A percentile compares a stretch with the other conserved stretches of the same genome.
These are phyloP conservation scores for Quercus glauca DNA, from an alignment of 306 rosid species.

Conservation along the genomic window DNA sequence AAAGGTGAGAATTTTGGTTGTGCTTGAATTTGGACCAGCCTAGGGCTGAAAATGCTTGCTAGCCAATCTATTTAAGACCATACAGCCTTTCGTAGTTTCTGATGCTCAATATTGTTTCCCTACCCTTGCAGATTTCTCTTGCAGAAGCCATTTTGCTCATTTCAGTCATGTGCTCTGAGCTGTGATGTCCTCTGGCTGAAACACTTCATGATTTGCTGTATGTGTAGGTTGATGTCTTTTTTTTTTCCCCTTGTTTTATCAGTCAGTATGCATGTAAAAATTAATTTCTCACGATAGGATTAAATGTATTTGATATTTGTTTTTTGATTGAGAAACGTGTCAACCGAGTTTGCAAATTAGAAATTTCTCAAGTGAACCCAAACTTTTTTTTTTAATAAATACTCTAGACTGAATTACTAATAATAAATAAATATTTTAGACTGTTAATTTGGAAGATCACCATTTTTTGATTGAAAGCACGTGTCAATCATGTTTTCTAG, in stretches of 20 bases:
- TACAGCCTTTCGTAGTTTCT: slow-evolving; percentile 41
- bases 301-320: neutral
- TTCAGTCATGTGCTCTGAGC: slow-evolving; percentile 56
- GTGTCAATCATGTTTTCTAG: slow-evolving; percentile 2
- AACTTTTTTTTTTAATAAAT: neutral
- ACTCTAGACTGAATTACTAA: no score
- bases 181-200: slow-evolving; percentile 55
- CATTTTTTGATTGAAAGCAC: neutral
- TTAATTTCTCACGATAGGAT: neutral
- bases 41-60: slow-evolving; percentile 37
- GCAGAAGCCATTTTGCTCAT: slow-evolving; percentile 62
- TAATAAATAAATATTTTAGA: no score
- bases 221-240: slow-evolving; percentile 48
- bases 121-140: slow-evolving; percentile 71
- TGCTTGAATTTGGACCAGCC: slow-evolving; percentile 29
- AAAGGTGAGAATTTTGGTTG: slow-evolving; percentile 39
- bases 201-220: slow-evolving; percentile 48
- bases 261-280: slow-evolving; percentile 1
- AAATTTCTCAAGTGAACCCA: neutral
- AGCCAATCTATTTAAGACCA: slow-evolving; percentile 40
- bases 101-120: slow-evolving; percentile 57
- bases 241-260: slow-evolving; percentile 9
- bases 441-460: neutral
- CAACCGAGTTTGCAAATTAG: slow-evolving; percentile 6
- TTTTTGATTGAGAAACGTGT: neutral